Conservation (phyloP, 192 early-diverging fungal genomes). For the Entophlyctis helioformis region DNA sequence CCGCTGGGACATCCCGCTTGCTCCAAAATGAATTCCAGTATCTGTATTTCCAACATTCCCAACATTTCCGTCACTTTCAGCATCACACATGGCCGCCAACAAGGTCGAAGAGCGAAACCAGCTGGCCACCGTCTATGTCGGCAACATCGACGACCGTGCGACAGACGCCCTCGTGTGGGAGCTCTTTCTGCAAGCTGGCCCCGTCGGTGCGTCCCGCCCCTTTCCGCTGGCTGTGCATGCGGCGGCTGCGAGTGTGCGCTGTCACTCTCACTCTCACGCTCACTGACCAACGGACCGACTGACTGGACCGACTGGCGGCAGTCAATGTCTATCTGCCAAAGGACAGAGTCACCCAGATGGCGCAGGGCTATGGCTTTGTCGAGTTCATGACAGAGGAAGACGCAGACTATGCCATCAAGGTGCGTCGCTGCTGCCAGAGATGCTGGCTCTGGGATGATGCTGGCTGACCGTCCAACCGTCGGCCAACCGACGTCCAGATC, state of each 20-base stretch:
- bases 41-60: no score
- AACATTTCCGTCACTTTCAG: no score
- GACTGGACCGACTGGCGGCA: slow-evolving; percentile 1
- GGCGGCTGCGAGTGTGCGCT: no score
- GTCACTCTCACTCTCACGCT: no score
- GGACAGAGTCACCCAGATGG: slow-evolving; percentile 86
- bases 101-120: slow-evolving; percentile 76
- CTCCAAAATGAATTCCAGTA: no score
- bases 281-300: no score
- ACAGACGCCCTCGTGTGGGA: slow-evolving; percentile 95
- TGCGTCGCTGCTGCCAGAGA: not conserved
- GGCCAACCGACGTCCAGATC: no score
- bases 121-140: slow-evolving; percentile 94
- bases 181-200: slow-evolving; percentile 95
- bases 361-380: slow-evolving; percentile 93
- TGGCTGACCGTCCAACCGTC: no score
- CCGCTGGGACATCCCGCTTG: no score
- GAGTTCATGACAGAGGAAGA: slow-evolving; percentile 91
- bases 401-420: slow-evolving; percentile 88
- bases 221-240: no score
- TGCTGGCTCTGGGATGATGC: no score
- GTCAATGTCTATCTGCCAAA: slow-evolving; percentile 96
- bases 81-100: no score
- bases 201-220: slow-evolving; percentile 48
- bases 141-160: slow-evolving; percentile 90